Evolutionary conservation across 176 grass and related monocot species (phyloP).

Genomic region (Lolium perenne): DNA sequence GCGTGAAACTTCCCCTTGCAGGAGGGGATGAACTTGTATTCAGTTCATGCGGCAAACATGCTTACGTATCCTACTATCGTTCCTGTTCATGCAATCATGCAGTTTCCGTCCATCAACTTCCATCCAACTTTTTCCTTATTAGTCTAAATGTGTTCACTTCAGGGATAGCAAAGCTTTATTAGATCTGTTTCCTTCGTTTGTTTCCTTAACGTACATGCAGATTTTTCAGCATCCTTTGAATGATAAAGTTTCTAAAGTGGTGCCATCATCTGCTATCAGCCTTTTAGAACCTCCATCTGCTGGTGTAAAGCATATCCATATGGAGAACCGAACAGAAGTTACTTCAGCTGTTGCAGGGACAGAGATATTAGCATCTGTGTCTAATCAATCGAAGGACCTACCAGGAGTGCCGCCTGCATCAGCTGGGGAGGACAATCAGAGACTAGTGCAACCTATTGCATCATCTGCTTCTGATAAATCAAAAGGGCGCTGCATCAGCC

Average conservation of each 20-base stretch:
- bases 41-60: constrained; percentile 74
- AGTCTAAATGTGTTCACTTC: constrained; percentile 33
- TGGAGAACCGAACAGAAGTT: constrained; percentile 67
- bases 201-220: constrained; percentile 54
- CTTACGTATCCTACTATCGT: constrained; percentile 83
- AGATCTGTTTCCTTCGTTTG: constrained; percentile 30
- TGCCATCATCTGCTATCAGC: constrained; percentile 52
- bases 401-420: constrained; percentile 40
- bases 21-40: constrained; percentile 97
- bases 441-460: constrained; percentile 45
- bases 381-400: constrained; percentile 64
- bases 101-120: constrained; percentile 22
- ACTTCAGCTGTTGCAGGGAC: constrained; percentile 68
- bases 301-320: constrained; percentile 61
- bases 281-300: constrained; percentile 55
- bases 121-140: constrained; percentile 20
- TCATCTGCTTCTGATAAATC: constrained; percentile 65
- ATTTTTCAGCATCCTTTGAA: constrained; percentile 95
- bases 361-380: constrained; percentile 82
- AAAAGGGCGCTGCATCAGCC: constrained; percentile 55
- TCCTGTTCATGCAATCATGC: constrained; percentile 39
- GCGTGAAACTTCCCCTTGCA: constrained; percentile 63
- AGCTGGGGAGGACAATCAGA: constrained; percentile 51
- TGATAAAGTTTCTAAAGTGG: constrained; percentile 61
- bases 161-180: constrained; percentile 29